These are phyloP conservation scores for Leccinum fuscescens DNA, from an alignment of 1,284 basidiomycete genomes.

Conservation along the genomic window DNA sequence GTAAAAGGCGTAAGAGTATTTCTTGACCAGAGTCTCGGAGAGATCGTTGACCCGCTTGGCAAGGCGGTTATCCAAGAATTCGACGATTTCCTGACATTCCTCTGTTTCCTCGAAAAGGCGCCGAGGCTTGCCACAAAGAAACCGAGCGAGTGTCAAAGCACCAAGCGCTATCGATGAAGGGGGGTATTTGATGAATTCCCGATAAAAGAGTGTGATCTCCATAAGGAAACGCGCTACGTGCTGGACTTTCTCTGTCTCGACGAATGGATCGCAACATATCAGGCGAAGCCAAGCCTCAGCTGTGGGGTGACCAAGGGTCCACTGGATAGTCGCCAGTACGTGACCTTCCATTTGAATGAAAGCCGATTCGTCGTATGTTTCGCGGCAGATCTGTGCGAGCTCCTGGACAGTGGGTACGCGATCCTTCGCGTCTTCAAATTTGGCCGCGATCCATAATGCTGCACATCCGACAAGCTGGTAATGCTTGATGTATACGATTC, in stretches of 20 bases:
- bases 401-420: slow-evolving; percentile 95
- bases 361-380: slow-evolving; percentile 93
- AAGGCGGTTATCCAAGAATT: slow-evolving; percentile 83
- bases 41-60: slow-evolving; percentile 84
- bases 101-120: slow-evolving; percentile 79
- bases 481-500: slow-evolving; percentile 98
- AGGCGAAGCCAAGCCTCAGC: slow-evolving; percentile 95
- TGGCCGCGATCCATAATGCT: slow-evolving; percentile 97
- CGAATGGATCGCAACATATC: slow-evolving; percentile 65
- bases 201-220: slow-evolving; percentile 97
- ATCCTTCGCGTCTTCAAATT: slow-evolving; percentile 99
- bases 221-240: slow-evolving; percentile 96
- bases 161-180: slow-evolving; percentile 88
- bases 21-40: slow-evolving; percentile 93
- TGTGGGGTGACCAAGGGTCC: slow-evolving; percentile 96
- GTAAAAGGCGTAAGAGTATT: slow-evolving; percentile 95
- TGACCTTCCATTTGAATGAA: slow-evolving; percentile 99
- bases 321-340: slow-evolving; percentile 93
- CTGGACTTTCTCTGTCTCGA: slow-evolving; percentile 87
- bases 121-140: slow-evolving; percentile 77
- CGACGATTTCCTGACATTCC: slow-evolving; percentile 75
- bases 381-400: slow-evolving; percentile 90
- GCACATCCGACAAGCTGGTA: slow-evolving; percentile 99
- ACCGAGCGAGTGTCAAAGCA: slow-evolving; percentile 85
- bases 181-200: slow-evolving; percentile 86